A percentile compares a stretch with the other conserved stretches of the same genome.
Conservation (phyloP, 2,329 filamentous ascomycete species). For the Clarireedia homoeocarpa region DNA sequence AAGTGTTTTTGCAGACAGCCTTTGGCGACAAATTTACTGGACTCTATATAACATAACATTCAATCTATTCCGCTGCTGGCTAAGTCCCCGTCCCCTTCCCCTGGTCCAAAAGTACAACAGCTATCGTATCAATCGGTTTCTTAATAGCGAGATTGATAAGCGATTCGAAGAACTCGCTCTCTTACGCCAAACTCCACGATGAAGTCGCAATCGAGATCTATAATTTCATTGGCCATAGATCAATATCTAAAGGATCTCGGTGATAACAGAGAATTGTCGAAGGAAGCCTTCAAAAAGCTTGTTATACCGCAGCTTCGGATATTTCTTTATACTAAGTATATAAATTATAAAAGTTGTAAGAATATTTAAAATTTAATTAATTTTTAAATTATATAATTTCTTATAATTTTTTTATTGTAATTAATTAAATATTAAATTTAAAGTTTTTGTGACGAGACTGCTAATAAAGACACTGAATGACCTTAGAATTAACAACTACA, state of each 20-base stretch:
- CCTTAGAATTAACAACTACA: too few relatives aligned
- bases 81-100: not conserved
- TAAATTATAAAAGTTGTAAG: too few relatives aligned
- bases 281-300: not conserved
- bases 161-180: not conserved
- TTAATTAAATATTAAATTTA: too few relatives aligned
- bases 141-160: not conserved
- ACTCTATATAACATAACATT: not conserved
- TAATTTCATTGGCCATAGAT: not conserved
- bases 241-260: not conserved
- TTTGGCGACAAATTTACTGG: not conserved
- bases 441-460: too few relatives aligned
- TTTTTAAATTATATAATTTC: too few relatives aligned
- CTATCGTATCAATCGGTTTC: not conserved
- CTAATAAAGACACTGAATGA: too few relatives aligned
- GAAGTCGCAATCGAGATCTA: not conserved
- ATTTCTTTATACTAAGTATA: not conserved
- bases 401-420: too few relatives aligned
- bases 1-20: not conserved
- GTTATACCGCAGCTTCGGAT: not conserved
- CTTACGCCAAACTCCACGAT: not conserved
- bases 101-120: not conserved
- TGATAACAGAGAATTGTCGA: not conserved
- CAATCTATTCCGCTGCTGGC: not conserved
- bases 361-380: too few relatives aligned